These are phyloP conservation scores for Saccharomyces mikatae DNA, from an alignment of 805 yeast genomes.

Conservation along the genomic window DNA sequence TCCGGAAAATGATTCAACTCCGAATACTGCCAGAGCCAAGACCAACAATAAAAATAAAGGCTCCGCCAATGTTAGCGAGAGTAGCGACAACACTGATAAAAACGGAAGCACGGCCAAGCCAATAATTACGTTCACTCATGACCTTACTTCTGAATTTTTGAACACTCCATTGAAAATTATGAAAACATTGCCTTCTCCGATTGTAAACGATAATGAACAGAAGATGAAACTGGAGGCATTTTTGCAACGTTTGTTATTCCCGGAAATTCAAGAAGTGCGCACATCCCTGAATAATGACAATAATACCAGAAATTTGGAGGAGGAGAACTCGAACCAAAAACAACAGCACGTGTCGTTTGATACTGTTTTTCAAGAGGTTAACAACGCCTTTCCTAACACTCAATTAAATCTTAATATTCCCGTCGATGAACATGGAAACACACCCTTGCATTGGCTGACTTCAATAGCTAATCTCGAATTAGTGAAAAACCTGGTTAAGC, in stretches of 20 bases:
- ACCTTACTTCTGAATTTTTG: conserved; percentile 7
- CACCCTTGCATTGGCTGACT: conserved; percentile 93
- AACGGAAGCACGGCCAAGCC: not conserved
- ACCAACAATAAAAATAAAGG: not conserved
- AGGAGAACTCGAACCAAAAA: conserved; percentile 2
- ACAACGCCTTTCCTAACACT: conserved; percentile 17
- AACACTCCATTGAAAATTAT: conserved; percentile 8
- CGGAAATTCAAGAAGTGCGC: conserved; percentile 12
- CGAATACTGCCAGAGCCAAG: not conserved
- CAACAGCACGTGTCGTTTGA: conserved; percentile 13
- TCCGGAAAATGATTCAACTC: not conserved
- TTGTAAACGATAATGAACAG: conserved; percentile 15
- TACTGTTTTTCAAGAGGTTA: conserved; percentile 18
- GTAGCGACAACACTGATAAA: not conserved
- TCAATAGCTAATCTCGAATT: conserved; percentile 72
- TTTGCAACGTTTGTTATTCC: conserved; percentile 25
- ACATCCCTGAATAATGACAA: not conserved
- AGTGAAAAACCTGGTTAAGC: conserved; percentile 58
- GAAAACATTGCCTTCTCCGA: conserved; percentile 7
- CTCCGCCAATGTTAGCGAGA: not conserved
- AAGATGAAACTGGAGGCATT: conserved; percentile 26
- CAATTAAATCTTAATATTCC: conserved; percentile 64
- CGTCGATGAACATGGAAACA: conserved; percentile 88
- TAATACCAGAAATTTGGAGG: not conserved
- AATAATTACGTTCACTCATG: conserved; percentile 13